A percentile compares a stretch with the other conserved stretches of the same genome.
Evolutionary conservation across 768 basidiomycete species (phyloP).

Genomic region (Suillus subaureus): DNA sequence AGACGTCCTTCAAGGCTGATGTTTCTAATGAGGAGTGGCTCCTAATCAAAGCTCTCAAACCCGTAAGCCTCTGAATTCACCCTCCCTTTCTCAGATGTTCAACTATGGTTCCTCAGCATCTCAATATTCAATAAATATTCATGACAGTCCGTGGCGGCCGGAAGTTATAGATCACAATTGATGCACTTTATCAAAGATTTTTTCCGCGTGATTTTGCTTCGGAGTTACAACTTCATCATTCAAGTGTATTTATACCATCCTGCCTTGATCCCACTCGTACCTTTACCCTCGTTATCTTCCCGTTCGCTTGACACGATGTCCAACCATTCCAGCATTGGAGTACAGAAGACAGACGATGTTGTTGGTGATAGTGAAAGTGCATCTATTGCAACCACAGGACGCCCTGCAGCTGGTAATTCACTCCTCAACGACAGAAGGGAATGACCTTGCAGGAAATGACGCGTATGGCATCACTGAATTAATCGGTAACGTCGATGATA

Average conservation of each 20-base stretch:
- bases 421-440: conserved; percentile 26
- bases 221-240: conserved; percentile 27
- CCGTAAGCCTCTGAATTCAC: conserved; percentile 44
- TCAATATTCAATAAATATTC: conserved; percentile 36
- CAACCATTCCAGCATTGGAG: conserved; percentile 15
- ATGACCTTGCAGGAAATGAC: conserved; percentile 32
- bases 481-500: conserved; percentile 77
- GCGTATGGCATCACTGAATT: conserved; percentile 34
- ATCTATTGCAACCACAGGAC: conserved; percentile 43
- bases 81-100: conserved; percentile 2
- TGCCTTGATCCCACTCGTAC: not conserved
- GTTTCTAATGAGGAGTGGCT: conserved; percentile 92
- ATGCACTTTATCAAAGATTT: not conserved
- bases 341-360: conserved; percentile 15
- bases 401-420: conserved; percentile 60
- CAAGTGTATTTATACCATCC: conserved; percentile 34
- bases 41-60: conserved; percentile 86
- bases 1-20: conserved; percentile 87
- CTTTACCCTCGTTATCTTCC: conserved; percentile 4
- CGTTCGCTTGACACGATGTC: conserved; percentile 23
- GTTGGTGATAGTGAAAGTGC: conserved; percentile 26
- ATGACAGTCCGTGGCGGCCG: conserved; percentile 5
- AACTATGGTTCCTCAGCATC: conserved; percentile 31
- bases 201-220: conserved; percentile 17
- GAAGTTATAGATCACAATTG: conserved; percentile 10